Percentiles rank a stretch among this genome's conserved stretches.
Evolutionary conservation across 306 rosid species (phyloP).

Genomic region (Notholithocarpus densiflorus): DNA sequence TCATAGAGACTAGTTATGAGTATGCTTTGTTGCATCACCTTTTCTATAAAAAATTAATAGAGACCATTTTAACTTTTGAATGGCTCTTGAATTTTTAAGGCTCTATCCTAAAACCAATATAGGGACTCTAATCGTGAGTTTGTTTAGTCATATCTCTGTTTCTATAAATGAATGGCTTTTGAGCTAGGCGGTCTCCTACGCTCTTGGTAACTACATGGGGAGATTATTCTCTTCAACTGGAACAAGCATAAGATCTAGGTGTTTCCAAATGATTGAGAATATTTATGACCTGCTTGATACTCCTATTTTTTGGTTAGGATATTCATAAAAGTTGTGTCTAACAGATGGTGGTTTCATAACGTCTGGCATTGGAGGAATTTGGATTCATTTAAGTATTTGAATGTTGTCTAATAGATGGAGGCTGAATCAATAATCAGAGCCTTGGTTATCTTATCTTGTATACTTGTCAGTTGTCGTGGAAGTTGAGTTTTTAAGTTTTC

Average conservation of each 20-base stretch:
- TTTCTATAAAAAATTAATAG: not conserved
- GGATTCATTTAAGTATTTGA: slow-evolving; percentile 2
- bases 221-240: not conserved
- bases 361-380: slow-evolving; percentile 17
- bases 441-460: not conserved
- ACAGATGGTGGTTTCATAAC: not conserved
- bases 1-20: not conserved
- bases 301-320: not conserved
- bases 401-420: not conserved
- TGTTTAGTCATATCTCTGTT: not conserved
- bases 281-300: not conserved
- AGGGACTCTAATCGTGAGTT: not conserved
- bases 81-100: no score
- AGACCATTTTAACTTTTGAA: not conserved
- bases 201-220: not conserved
- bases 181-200: not conserved
- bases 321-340: not conserved
- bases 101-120: not conserved
- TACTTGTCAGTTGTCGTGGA: not conserved
- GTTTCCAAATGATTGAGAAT: not conserved
- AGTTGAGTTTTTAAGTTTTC: slow-evolving; percentile 7
- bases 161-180: not conserved
- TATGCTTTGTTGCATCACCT: not conserved
- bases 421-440: slow-evolving; percentile 17
- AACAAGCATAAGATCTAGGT: not conserved